These are phyloP conservation scores for Mycena alexandri DNA, from an alignment of 768 basidiomycete genomes.

Conservation along the genomic window DNA sequence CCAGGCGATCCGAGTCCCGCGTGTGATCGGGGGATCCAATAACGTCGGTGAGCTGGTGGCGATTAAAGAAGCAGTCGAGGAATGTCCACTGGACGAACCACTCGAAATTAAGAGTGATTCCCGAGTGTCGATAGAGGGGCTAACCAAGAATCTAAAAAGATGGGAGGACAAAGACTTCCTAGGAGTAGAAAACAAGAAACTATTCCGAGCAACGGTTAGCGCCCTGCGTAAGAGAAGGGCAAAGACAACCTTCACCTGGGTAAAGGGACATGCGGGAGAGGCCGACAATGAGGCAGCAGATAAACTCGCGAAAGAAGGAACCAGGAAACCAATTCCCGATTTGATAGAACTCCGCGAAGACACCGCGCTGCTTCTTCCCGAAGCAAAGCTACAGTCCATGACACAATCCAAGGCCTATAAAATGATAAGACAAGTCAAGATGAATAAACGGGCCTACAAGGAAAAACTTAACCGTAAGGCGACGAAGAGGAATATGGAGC, in stretches of 20 bases:
- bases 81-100: not conserved
- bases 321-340: too few relatives aligned
- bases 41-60: constrained; percentile 9
- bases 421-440: not conserved
- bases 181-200: not conserved
- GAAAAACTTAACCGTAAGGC: too few relatives aligned
- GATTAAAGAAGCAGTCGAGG: constrained; percentile 13
- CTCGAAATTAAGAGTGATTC: constrained; percentile 7
- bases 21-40: constrained; percentile 7
- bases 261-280: too few relatives aligned
- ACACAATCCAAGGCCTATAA: too few relatives aligned
- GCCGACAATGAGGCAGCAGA: constrained; percentile 15
- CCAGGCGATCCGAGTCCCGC: too few relatives aligned
- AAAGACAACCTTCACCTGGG: constrained; percentile 6
- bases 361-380: too few relatives aligned
- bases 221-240: not conserved
- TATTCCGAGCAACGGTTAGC: not conserved
- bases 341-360: too few relatives aligned
- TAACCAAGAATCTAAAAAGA: too few relatives aligned
- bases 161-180: too few relatives aligned
- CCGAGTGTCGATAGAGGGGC: not conserved
- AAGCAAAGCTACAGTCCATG: not conserved
- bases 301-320: constrained; percentile 2
- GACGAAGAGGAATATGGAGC: too few relatives aligned
- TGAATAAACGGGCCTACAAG: too few relatives aligned